Conservation (phyloP, 164 flowering plant genomes). For the Vitis cinerea region DNA sequence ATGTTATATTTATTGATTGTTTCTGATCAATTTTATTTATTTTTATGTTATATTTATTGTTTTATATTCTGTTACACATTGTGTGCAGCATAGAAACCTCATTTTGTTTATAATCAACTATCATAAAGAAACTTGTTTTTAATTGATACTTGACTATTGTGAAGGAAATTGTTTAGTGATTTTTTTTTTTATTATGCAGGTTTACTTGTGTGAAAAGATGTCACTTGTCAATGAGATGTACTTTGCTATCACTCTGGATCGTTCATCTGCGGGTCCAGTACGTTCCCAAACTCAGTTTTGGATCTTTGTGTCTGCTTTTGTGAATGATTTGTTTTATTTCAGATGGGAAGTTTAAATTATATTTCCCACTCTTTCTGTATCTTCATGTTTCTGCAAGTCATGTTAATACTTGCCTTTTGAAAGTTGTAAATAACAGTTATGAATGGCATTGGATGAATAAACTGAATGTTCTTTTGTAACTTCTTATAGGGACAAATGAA, state of each 20-base stretch:
- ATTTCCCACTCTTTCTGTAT: not conserved
- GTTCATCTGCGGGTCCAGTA: slow-evolving; percentile 95
- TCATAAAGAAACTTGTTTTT: too few species aligned
- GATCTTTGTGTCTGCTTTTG: not conserved
- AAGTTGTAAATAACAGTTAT: not conserved
- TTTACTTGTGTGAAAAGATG: slow-evolving; percentile 80
- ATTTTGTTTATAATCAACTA: not conserved
- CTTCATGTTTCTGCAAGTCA: not conserved
- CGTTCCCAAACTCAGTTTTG: slow-evolving; percentile 22
- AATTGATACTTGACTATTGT: too few species aligned
- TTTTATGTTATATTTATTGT: not conserved
- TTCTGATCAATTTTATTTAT: not conserved
- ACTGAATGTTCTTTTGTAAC: too few species aligned
- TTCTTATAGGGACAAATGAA: too few species aligned
- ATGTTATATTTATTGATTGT: not conserved
- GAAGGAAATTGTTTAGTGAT: too few species aligned
- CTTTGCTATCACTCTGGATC: slow-evolving; percentile 93
- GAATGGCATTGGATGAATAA: not conserved
- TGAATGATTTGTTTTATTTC: not conserved
- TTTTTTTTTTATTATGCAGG: slow-evolving; percentile 34
- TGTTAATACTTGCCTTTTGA: not conserved
- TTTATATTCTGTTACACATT: not conserved
- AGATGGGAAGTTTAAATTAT: not conserved
- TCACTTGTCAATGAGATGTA: slow-evolving; percentile 97
- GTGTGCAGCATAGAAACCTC: not conserved